Conservation (phyloP, 768 basidiomycete species). For the Atractiella rhizophila region DNA sequence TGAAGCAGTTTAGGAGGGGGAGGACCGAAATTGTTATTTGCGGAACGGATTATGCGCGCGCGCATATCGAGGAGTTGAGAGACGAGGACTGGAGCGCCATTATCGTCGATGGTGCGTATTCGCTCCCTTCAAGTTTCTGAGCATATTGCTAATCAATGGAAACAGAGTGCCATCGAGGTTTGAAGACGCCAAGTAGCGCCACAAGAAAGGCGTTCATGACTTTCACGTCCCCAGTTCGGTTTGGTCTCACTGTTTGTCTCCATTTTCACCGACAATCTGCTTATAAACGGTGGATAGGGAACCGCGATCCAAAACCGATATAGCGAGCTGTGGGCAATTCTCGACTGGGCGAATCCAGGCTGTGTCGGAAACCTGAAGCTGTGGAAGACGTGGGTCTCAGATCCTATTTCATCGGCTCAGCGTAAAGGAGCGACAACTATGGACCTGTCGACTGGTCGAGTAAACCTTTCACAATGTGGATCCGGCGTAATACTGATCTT, state of each 20-base stretch:
- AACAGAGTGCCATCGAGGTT: conserved; percentile 24
- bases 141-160: neutral
- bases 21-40: conserved; percentile 61
- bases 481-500: conserved; percentile 15
- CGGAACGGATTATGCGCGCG: conserved; percentile 47
- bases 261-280: too few species aligned
- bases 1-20: conserved; percentile 53
- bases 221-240: conserved; percentile 41
- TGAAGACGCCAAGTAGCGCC: too few species aligned
- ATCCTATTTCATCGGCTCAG: conserved; percentile 20
- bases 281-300: too few species aligned
- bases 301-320: conserved; percentile 69
- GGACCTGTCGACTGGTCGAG: conserved; percentile 16
- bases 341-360: conserved; percentile 77
- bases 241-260: conserved; percentile 75
- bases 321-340: conserved; percentile 67
- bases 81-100: too few species aligned
- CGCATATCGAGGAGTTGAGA: conserved; percentile 42
- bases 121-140: neutral
- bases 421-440: conserved; percentile 16
- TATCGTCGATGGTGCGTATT: conserved; percentile 42
- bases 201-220: conserved; percentile 43
- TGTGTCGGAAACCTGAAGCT: conserved; percentile 42
- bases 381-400: conserved; percentile 44
- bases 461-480: conserved; percentile 1